Evolutionary conservation across 140 eudicot genomes (phyloP).

Genomic region (Bidens hawaiensis): DNA sequence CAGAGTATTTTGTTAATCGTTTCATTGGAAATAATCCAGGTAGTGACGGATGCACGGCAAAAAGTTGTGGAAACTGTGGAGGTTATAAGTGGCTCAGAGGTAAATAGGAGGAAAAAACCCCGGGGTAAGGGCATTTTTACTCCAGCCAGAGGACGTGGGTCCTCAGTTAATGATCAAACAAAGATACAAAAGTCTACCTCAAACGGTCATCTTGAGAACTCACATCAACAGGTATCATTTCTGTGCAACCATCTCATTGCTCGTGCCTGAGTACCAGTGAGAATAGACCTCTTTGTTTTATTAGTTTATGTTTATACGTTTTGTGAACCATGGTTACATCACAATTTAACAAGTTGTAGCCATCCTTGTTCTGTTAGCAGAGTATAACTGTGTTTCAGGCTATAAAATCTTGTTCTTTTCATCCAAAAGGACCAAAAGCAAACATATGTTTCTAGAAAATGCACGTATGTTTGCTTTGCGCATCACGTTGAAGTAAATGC

Average conservation of each 20-base stretch:
- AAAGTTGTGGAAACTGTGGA: conserved; percentile 44
- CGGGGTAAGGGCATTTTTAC: conserved; percentile 66
- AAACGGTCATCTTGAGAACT: conserved; percentile 74
- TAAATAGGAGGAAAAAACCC: conserved; percentile 61
- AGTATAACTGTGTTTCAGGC: background rate
- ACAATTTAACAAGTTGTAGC: background rate
- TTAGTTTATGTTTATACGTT: conserved; percentile 3
- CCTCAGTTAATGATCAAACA: conserved; percentile 54
- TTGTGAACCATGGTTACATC: conserved; percentile 1
- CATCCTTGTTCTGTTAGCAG: background rate
- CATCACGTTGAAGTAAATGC: conserved; percentile 5
- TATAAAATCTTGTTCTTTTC: background rate
- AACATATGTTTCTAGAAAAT: conserved; percentile 4
- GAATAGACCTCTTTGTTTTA: background rate
- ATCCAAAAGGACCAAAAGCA: background rate
- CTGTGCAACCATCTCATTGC: conserved; percentile 3
- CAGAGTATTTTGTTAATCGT: background rate
- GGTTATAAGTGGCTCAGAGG: conserved; percentile 44
- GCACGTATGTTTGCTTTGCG: background rate
- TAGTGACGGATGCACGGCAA: conserved; percentile 47
- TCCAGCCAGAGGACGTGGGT: conserved; percentile 80
- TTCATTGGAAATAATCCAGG: conserved; percentile 31
- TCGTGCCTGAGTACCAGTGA: background rate
- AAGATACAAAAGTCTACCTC: conserved; percentile 41
- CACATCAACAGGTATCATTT: conserved; percentile 51